phyloP scores from a whole-genome alignment of 2,329 filamentous ascomycete species.

The Dactylonectria estremocensis region DNA sequence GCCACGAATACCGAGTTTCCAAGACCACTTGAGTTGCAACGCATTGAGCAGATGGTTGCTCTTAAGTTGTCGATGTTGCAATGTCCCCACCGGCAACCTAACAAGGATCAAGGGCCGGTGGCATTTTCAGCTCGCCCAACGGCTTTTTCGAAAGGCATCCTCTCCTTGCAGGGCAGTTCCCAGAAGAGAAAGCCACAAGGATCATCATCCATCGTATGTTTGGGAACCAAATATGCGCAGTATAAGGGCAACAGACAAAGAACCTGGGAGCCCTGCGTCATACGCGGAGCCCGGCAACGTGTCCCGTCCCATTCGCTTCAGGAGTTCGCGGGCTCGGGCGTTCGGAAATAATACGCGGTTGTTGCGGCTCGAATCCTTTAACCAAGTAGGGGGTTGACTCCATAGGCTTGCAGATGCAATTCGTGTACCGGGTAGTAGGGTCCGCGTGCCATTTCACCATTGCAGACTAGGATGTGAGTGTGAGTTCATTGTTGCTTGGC shows the following conservation, averaged over 20 bases:
- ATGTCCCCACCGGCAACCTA: too few relatives aligned
- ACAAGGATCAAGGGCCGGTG: too few relatives aligned
- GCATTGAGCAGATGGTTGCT: too few relatives aligned
- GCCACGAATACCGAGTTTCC: too few relatives aligned
- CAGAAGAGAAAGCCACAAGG: background rate
- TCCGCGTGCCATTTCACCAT: too few relatives aligned
- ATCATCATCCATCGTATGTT: constrained; percentile 6
- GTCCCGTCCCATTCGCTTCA: background rate
- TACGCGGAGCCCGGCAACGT: background rate
- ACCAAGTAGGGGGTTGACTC: background rate
- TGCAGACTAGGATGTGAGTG: background rate
- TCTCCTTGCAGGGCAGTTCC: too few relatives aligned
- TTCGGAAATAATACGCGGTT: background rate
- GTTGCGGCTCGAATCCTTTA: background rate
- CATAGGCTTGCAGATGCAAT: background rate
- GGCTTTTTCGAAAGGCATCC: too few relatives aligned
- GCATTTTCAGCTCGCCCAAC: too few relatives aligned
- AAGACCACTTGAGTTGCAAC: too few relatives aligned
- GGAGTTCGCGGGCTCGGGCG: background rate
- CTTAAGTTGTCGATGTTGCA: too few relatives aligned
- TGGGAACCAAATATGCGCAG: background rate
- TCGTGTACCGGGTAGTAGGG: background rate
- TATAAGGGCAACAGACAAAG: background rate
- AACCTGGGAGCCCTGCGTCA: background rate
- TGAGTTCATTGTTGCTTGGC: background rate